These are phyloP conservation scores for Pulveroboletus sp. DNA, from an alignment of 768 basidiomycete genomes.

Conservation along the genomic window DNA sequence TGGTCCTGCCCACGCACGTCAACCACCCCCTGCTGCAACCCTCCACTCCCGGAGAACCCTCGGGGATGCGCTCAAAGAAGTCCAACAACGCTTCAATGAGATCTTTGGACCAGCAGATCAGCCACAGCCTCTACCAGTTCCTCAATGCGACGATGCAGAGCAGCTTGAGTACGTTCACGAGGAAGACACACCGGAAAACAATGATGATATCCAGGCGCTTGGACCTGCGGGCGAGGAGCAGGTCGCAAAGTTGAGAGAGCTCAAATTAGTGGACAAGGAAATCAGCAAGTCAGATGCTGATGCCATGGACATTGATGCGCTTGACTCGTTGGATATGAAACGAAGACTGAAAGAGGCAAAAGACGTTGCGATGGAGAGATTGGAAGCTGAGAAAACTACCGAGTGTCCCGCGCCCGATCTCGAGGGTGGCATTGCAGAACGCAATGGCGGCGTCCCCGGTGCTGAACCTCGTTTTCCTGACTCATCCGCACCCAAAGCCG, in stretches of 20 bases:
- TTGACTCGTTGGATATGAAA: conserved; percentile 4
- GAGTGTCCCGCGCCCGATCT: conserved; percentile 29
- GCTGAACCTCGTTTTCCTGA: conserved; percentile 19
- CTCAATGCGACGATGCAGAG: conserved; percentile 38
- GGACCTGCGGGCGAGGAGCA: conserved; percentile 85
- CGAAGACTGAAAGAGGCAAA: conserved; percentile 26
- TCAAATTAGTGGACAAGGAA: conserved; percentile 68
- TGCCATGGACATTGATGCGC: conserved; percentile 50
- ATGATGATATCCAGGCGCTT: conserved; percentile 81
- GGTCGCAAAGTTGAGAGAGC: conserved; percentile 73
- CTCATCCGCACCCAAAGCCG: conserved; percentile 27
- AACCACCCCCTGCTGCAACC: conserved; percentile 32
- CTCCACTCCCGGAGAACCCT: conserved; percentile 70
- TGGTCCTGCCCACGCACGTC: conserved; percentile 40
- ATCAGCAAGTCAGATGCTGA: conserved; percentile 35
- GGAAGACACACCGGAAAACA: conserved; percentile 61
- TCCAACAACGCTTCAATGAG: conserved; percentile 78
- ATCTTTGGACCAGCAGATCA: conserved; percentile 53
- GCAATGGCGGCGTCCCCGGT: conserved; percentile 4
- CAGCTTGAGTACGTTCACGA: conserved; percentile 67
- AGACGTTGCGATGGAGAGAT: conserved; percentile 22
- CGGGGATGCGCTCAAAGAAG: conserved; percentile 79
- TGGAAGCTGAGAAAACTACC: conserved; percentile 28
- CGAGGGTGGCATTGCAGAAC: conserved; percentile 43
- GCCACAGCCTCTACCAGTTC: conserved; percentile 28